Base-by-base conservation (phyloP, 257 asterid species). In the Rhazya stricta region DNA sequence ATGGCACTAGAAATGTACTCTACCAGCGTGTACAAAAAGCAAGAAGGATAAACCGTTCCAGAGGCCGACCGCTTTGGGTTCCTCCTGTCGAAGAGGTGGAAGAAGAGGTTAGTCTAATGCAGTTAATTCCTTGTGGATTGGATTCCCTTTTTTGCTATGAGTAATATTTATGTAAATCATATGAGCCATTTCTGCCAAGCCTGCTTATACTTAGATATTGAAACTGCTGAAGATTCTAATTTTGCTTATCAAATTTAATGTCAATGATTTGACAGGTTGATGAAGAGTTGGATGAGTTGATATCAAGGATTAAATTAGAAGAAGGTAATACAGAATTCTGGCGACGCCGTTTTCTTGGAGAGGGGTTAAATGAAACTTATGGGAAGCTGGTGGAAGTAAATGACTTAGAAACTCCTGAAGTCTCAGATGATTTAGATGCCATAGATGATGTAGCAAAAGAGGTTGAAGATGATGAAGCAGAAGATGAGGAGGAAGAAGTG, bases 11-110 rank as follows among this genome's bases (percentile, higher is more conserved):
- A 86, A 94, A 92, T 83, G 97, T 94, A 61, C 95, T 94, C 66
- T 94, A 94, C 84, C 99, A 94, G 84, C 99, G 99, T 69, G 99
- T 94, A 39, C 99, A 94, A 79, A 94, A 94, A 81, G 99, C 99
- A 73, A 87, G 99, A 87, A 94, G 99, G 85, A 94, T 94, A 78
- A 94, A 94, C 77, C 97, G 97, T 65, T 94, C 99, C 75, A 89
- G 97, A 82, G 97, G 99, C 67, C 89, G 99, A 54, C 99, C 99
- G 60, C 97, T 92, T 66, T 94, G 99, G 99, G 96, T 94, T 67
- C 99, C 99, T 68, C 97, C 99, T 69, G 91, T 94, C 74, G 97
- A 90, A 78, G 99, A 94, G 85, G 96, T 89, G 81, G 99, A 92
- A 87, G 97, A 94, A 81, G 99, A 90, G 97, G 98, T 92, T 65